Evolutionary conservation across 2,329 filamentous ascomycete genomes (phyloP).

Genomic region (Calonectria pteridis): DNA sequence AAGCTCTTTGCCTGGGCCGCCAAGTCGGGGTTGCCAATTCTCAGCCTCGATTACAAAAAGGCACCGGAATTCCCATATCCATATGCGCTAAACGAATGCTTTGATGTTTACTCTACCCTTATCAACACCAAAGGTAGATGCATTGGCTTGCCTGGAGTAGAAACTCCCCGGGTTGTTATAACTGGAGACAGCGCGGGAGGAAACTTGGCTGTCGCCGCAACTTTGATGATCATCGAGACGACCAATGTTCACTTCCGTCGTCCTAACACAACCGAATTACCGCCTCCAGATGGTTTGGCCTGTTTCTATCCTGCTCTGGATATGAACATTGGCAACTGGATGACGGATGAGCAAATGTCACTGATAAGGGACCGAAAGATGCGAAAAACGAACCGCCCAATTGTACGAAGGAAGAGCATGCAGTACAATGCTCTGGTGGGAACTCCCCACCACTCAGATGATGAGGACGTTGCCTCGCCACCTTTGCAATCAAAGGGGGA

Average conservation of each 20-base stretch:
- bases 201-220: conserved; percentile 73
- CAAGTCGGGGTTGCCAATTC: conserved; percentile 86
- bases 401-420: conserved; percentile 86
- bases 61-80: conserved; percentile 65
- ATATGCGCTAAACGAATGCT: conserved; percentile 62
- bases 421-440: conserved; percentile 88
- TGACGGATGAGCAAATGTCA: conserved; percentile 98
- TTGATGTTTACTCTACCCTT: conserved; percentile 59
- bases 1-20: conserved; percentile 94
- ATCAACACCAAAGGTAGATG: conserved; percentile 56
- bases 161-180: conserved; percentile 56
- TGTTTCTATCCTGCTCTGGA: conserved; percentile 92
- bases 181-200: conserved; percentile 64
- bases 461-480: conserved; percentile 67
- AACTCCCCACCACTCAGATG: conserved; percentile 85
- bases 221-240: conserved; percentile 90
- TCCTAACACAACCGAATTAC: conserved; percentile 65
- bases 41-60: conserved; percentile 87
- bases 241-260: conserved; percentile 58
- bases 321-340: conserved; percentile 99
- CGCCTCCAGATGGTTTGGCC: conserved; percentile 83
- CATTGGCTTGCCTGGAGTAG: conserved; percentile 57
- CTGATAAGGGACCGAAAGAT: conserved; percentile 87
- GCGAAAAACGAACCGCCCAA: conserved; percentile 81
- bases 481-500: conserved; percentile 26